Evolutionary conservation across 1,139 yeast genomes (phyloP), one percentile per base, ranked within the genome.

Genomic region (Kodamaea derodonti): DNA sequence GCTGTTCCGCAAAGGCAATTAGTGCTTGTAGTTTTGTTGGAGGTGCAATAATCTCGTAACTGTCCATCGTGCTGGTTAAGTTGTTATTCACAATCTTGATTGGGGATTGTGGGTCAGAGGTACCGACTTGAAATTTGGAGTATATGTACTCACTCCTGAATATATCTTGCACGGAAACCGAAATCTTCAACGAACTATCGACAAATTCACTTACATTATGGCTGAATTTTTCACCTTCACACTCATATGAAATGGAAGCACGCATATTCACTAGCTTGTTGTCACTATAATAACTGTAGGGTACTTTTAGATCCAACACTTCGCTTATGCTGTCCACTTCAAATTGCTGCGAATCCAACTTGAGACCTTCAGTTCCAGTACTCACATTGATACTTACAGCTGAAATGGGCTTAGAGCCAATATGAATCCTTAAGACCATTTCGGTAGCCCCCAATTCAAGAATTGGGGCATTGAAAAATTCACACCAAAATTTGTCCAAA

Each of bases 81-180:
- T 58, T 52, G 10, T 75, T 77, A 3, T 62, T 51, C 4, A 69
- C 42, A 4, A 85, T 56, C 35, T 84, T 58, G 1, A 84, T 65
- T 0, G 95, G 95, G 10, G 57, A 52, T 9, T 59, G 60, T 0
- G 68, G 45, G 22, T 69, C 69, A 2, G 81, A 66, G 3, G 87
- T 71, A 9, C 87, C 82, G 29, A 84, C 67, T 15, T 81, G 77
- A 49, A 82, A 84, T 44, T 78, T 80, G 3, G 90, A 80, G 46
- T 75, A 81, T 2, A 84, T 61, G 33, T 66, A 65, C 7, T 70
- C 57, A 1, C 71, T 52, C 38, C 74, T 75, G 60, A 84, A 84
- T 11, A 80, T 77, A 52, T 85, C 95, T 48, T 83, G 90, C 2
- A 84, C 94, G 2, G 85, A 75, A 1, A 84, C 90, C 1, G 88